These are phyloP conservation scores for Aspergillus melleus DNA, from an alignment of 2,329 filamentous ascomycete species.

Conservation along the genomic window DNA sequence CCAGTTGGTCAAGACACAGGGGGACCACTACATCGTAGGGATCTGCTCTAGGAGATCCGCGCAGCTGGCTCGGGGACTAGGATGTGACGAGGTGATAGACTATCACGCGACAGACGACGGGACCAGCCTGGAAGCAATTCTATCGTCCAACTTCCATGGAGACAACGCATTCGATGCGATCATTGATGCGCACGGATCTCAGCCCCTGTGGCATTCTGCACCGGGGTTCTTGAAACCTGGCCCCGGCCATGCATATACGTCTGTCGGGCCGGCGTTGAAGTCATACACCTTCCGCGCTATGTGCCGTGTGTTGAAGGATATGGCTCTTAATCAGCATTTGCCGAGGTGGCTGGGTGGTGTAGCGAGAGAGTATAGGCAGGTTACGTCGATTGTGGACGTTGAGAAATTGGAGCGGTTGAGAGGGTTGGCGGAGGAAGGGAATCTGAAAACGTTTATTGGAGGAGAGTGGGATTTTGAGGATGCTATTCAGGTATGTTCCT, in stretches of 20 bases:
- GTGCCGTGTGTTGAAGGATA: background rate
- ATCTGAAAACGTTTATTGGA: background rate
- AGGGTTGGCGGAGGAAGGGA: background rate
- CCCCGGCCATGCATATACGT: background rate
- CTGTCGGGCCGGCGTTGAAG: background rate
- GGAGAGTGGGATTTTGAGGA: background rate
- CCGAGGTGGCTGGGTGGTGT: background rate
- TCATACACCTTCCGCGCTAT: background rate
- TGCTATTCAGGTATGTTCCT: background rate
- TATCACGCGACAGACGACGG: background rate
- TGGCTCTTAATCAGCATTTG: background rate
- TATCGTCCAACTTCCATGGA: background rate
- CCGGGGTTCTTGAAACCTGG: background rate
- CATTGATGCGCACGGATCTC: background rate
- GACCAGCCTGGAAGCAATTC: background rate
- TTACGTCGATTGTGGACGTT: background rate
- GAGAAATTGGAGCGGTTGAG: background rate
- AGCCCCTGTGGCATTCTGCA: background rate
- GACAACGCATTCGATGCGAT: background rate
- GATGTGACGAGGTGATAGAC: background rate
- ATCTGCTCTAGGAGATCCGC: background rate
- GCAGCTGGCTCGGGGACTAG: background rate
- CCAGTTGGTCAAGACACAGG: background rate
- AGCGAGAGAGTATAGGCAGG: background rate
- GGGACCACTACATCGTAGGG: background rate